These are phyloP conservation scores for Liriodendron chinense DNA, from an alignment of 164 flowering plant genomes.

Conservation along the genomic window DNA sequence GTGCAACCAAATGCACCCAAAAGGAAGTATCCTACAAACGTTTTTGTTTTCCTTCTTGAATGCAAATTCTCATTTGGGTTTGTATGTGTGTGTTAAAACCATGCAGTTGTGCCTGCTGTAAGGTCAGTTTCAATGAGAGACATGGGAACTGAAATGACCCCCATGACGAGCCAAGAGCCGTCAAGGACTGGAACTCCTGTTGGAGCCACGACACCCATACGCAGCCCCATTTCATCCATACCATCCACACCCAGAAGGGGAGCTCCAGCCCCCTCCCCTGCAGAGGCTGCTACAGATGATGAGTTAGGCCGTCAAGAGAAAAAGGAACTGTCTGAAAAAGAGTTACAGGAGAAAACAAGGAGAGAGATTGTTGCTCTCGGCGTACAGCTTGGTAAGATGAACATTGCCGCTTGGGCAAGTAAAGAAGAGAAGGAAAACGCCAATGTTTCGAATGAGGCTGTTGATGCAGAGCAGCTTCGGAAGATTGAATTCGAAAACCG, in stretches of 20 bases:
- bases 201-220: slow-evolving; percentile 72
- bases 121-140: slow-evolving; percentile 86
- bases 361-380: slow-evolving; percentile 87
- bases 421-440: slow-evolving; percentile 61
- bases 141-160: slow-evolving; percentile 99
- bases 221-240: slow-evolving; percentile 78
- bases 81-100: not conserved
- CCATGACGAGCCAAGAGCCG: slow-evolving; percentile 82
- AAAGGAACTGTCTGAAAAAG: slow-evolving; percentile 61
- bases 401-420: slow-evolving; percentile 95
- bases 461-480: slow-evolving; percentile 36
- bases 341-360: slow-evolving; percentile 68
- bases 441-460: slow-evolving; percentile 20
- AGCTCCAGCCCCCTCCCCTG: slow-evolving; percentile 49
- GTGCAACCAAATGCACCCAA: too few relatives aligned
- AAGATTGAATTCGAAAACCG: slow-evolving; percentile 54
- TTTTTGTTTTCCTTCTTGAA: not conserved
- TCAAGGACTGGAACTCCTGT: slow-evolving; percentile 83
- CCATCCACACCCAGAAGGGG: slow-evolving; percentile 80
- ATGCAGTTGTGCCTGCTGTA: slow-evolving; percentile 47
- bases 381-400: slow-evolving; percentile 89
- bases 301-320: slow-evolving; percentile 25
- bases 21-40: not conserved
- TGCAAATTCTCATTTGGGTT: not conserved
- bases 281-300: slow-evolving; percentile 25